phyloP scores from a whole-genome alignment of 2,329 filamentous ascomycete species.

The Trichoderma sp. region DNA sequence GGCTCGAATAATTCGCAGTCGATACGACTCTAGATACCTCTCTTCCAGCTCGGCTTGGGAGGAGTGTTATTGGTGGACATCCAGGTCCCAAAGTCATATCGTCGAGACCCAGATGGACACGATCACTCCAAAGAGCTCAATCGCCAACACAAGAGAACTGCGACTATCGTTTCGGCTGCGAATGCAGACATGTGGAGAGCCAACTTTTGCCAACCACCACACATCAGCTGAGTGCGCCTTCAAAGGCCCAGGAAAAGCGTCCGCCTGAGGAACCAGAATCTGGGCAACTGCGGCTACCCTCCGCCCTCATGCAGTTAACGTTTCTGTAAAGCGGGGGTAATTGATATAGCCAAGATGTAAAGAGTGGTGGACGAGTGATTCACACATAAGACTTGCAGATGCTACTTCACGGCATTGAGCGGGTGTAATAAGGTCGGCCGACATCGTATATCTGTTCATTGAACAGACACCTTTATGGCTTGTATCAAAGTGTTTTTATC shows the following conservation, averaged over 20 bases:
- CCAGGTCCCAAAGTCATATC: background rate
- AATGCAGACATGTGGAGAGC: background rate
- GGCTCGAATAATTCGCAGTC: background rate
- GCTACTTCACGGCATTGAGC: no score
- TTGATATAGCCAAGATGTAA: background rate
- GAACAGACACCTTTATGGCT: background rate
- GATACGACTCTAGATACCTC: background rate
- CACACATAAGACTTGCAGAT: no score
- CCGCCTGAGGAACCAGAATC: background rate
- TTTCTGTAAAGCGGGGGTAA: background rate
- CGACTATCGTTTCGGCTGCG: background rate
- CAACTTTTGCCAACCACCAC: background rate
- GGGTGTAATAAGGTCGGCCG: no score
- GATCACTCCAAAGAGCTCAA: background rate
- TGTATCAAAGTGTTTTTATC: background rate
- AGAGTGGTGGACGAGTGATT: background rate
- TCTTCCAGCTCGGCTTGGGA: background rate
- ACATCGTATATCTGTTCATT: background rate
- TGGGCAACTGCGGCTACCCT: background rate
- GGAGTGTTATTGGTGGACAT: conserved; percentile 10
- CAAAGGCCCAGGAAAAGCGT: background rate
- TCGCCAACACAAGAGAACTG: background rate
- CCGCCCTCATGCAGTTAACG: conserved; percentile 1
- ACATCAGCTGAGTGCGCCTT: background rate
- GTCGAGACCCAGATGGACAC: background rate